Percentiles rank a stretch among this genome's conserved stretches.
Conservation (phyloP, 2,329 filamentous ascomycete genomes). For the Exophiala aquamarina region DNA sequence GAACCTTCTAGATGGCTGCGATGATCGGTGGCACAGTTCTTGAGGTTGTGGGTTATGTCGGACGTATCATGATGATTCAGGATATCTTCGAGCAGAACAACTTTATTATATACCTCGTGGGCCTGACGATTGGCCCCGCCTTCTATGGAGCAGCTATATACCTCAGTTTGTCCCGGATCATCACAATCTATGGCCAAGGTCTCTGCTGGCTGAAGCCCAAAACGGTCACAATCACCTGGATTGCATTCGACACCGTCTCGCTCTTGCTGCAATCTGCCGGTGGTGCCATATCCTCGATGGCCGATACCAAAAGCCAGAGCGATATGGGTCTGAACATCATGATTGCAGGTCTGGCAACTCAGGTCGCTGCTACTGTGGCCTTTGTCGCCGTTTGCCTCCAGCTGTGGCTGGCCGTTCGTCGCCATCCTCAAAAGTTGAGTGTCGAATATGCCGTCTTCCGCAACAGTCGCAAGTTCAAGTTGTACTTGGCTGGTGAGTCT, state of each 20-base stretch:
- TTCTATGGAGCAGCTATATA: conserved; percentile 67
- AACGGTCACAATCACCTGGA: conserved; percentile 49
- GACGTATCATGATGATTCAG: conserved; percentile 55
- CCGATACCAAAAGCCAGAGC: conserved; percentile 38
- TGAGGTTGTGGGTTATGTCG: conserved; percentile 62
- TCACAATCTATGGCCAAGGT: conserved; percentile 35
- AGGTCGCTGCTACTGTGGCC: conserved; percentile 43
- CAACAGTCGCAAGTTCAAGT: too few relatives aligned
- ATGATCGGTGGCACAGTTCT: conserved; percentile 55
- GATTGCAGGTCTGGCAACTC: conserved; percentile 59
- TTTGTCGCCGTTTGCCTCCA: conserved; percentile 52
- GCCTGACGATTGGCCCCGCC: conserved; percentile 64
- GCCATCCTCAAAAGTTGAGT: neutral
- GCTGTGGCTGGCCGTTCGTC: neutral
- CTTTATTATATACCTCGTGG: conserved; percentile 57
- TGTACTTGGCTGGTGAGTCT: too few relatives aligned
- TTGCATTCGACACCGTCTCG: conserved; percentile 62
- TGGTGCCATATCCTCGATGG: conserved; percentile 54
- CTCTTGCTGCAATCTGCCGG: conserved; percentile 62
- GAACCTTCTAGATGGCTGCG: conserved; percentile 37
- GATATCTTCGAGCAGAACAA: conserved; percentile 53
- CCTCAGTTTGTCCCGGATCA: conserved; percentile 53
- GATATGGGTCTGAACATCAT: conserved; percentile 59
- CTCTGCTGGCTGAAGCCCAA: conserved; percentile 35
- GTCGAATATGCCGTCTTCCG: neutral